Percentiles rank a stretch among this genome's conserved stretches.
Evolutionary conservation across 495 filamentous ascomycete genomes (phyloP).

Genomic region (Choiromyces venosus): DNA sequence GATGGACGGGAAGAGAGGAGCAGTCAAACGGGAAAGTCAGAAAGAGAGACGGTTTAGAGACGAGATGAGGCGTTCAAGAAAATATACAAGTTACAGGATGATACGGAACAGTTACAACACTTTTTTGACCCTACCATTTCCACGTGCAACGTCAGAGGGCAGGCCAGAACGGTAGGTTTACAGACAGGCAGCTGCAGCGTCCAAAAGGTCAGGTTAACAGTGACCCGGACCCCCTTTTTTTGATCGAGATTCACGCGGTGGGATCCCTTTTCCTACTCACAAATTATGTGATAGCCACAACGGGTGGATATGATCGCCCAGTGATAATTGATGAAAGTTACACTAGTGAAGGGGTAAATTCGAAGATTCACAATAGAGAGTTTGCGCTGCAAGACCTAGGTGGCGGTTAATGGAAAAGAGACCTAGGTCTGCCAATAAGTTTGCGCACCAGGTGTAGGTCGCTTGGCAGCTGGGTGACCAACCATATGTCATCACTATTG

Average conservation of each 20-base stretch:
- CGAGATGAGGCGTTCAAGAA: neutral
- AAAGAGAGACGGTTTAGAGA: neutral
- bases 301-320: neutral
- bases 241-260: neutral
- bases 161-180: neutral
- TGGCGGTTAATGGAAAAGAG: no score
- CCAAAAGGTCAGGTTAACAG: neutral
- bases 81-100: neutral
- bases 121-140: neutral
- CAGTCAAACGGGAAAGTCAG: neutral
- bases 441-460: no score
- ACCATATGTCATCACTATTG: no score
- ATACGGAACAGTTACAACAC: neutral
- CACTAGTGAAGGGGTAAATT: neutral
- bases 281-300: neutral
- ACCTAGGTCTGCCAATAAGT: no score
- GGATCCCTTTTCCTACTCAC: neutral
- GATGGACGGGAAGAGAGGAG: neutral
- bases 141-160: conserved; percentile 11
- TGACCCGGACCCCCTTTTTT: neutral
- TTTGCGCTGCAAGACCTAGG: no score
- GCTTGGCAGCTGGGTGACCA: no score
- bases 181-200: neutral
- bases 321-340: neutral
- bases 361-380: neutral